These are phyloP conservation scores for Westerdykella aurantiaca DNA, from an alignment of 2,329 filamentous ascomycete species.

Conservation along the genomic window DNA sequence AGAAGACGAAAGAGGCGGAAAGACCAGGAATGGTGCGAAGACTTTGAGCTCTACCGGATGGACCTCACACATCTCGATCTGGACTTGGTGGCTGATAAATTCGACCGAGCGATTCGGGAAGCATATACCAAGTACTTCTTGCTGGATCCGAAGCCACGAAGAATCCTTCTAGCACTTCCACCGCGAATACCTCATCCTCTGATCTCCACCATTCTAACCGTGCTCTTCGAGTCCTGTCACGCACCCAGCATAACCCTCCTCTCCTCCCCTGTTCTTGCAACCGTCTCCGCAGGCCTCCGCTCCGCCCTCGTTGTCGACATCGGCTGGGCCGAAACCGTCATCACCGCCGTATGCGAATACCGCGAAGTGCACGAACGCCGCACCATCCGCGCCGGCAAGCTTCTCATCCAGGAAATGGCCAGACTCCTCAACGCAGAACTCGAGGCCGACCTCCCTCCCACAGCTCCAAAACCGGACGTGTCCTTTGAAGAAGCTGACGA, in stretches of 20 bases:
- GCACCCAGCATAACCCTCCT: slow-evolving; percentile 75
- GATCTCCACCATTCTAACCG: slow-evolving; percentile 67
- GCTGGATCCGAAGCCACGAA: slow-evolving; percentile 68
- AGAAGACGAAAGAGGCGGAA: slow-evolving; percentile 45
- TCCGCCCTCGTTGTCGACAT: slow-evolving; percentile 85
- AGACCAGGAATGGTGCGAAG: slow-evolving; percentile 55
- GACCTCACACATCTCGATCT: slow-evolving; percentile 70
- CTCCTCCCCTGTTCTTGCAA: slow-evolving; percentile 66
- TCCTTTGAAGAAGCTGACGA: slow-evolving; percentile 77
- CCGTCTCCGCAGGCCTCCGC: slow-evolving; percentile 74
- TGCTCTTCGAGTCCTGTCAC: slow-evolving; percentile 75
- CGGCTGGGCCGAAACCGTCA: slow-evolving; percentile 83
- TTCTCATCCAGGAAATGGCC: slow-evolving; percentile 64
- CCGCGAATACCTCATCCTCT: slow-evolving; percentile 72
- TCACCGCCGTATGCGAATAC: slow-evolving; percentile 87
- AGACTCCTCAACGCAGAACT: slow-evolving; percentile 52
- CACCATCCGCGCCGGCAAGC: slow-evolving; percentile 68
- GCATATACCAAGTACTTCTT: slow-evolving; percentile 71
- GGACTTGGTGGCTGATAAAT: slow-evolving; percentile 75
- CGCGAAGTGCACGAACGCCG: slow-evolving; percentile 68
- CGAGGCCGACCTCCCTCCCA: slow-evolving; percentile 20
- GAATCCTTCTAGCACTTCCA: slow-evolving; percentile 69
- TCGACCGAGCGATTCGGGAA: slow-evolving; percentile 76
- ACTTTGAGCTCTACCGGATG: slow-evolving; percentile 70
- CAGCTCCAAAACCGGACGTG: slow-evolving; percentile 22